Evolutionary conservation across 495 filamentous ascomycete genomes (phyloP).

Genomic region (Neurospora pannonica): DNA sequence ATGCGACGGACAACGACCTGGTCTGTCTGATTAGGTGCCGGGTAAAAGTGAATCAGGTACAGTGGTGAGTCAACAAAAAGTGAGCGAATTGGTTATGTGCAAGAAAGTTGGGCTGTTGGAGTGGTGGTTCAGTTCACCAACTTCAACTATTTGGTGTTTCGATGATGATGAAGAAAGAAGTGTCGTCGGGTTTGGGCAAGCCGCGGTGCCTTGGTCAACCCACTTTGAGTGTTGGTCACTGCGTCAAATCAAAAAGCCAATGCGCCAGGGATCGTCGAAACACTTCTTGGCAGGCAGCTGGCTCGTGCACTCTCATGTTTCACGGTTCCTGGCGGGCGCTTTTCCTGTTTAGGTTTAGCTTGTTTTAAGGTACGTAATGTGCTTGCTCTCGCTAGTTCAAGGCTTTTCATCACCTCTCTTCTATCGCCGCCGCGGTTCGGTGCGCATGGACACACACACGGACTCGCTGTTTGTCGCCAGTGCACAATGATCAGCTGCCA

Average conservation of each 20-base stretch:
- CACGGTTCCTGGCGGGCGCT: not conserved
- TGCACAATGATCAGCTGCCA: slow-evolving; percentile 1
- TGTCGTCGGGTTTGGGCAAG: not conserved
- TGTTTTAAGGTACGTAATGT: not conserved
- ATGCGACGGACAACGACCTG: not conserved
- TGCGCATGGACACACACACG: not conserved
- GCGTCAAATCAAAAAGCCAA: not conserved
- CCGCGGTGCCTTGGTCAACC: not conserved
- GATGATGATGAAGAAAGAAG: not conserved
- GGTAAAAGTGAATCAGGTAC: not conserved
- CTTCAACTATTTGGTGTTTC: not conserved
- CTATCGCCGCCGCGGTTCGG: not conserved
- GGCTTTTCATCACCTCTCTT: not conserved
- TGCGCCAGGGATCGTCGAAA: not conserved
- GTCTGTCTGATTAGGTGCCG: not conserved
- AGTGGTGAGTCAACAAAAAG: not conserved
- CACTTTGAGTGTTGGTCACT: not conserved
- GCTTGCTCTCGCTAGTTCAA: not conserved
- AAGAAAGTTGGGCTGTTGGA: not conserved
- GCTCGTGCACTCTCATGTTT: not conserved
- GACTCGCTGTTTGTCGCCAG: not conserved
- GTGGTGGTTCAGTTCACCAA: not conserved
- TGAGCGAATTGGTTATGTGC: not conserved
- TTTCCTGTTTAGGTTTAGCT: not conserved
- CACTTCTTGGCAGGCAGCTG: not conserved